Evolutionary conservation across 78 protist species (phyloP).

Genomic region (Dictyostelium discoideum): dicty_2.7 NC_007088.5:2719001-2719500

Average conservation of each 20-base stretch:
- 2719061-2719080: background rate
- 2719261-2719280: background rate
- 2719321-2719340: background rate
- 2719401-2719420: slow-evolving; percentile 90
- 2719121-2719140: background rate
- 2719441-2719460: slow-evolving; percentile 74
- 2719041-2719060: background rate
- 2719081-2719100: background rate
- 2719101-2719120: background rate
- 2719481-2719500: slow-evolving; percentile 86
- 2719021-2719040: background rate
- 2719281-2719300: background rate
- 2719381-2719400: slow-evolving; percentile 22
- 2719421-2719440: slow-evolving; percentile 94
- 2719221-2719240: background rate
- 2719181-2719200: background rate
- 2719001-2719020: too few relatives aligned
- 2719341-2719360: background rate
- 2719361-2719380: background rate
- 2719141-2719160: background rate
- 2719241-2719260: background rate
- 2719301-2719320: background rate
- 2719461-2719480: slow-evolving; percentile 70
- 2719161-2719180: background rate
- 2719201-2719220: background rate